phyloP scores from a whole-genome alignment of 2,329 filamentous ascomycete genomes.

The Paracamarosporium sp. region DNA sequence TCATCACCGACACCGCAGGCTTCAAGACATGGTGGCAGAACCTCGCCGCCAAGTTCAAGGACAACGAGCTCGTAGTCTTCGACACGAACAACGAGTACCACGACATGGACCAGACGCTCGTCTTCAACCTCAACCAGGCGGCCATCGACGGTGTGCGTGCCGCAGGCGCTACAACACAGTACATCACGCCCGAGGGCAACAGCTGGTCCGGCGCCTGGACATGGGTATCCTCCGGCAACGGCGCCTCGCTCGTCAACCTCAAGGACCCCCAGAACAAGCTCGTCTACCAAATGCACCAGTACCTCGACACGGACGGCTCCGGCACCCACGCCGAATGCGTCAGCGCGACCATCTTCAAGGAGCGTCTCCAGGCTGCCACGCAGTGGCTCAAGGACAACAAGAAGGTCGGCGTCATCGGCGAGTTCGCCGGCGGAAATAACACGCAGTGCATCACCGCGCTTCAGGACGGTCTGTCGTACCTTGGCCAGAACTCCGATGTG shows the following conservation, averaged over 20 bases:
- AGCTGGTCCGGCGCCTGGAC: constrained; percentile 55
- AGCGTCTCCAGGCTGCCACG: constrained; percentile 60
- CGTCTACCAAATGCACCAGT: constrained; percentile 69
- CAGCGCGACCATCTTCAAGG: constrained; percentile 59
- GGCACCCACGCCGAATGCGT: constrained; percentile 61
- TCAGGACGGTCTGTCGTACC: constrained; percentile 56
- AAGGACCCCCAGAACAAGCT: constrained; percentile 62
- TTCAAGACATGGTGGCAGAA: constrained; percentile 55
- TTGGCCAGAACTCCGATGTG: constrained; percentile 58
- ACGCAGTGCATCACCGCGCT: constrained; percentile 57
- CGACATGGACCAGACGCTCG: constrained; percentile 52
- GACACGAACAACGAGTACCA: constrained; percentile 58
- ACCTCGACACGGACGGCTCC: constrained; percentile 63
- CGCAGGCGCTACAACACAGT: constrained; percentile 56
- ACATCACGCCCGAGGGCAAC: constrained; percentile 67
- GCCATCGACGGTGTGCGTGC: constrained; percentile 55
- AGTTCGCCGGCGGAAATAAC: constrained; percentile 63
- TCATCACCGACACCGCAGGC: constrained; percentile 51
- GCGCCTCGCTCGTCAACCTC: constrained; percentile 53
- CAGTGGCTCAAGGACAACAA: constrained; percentile 61
- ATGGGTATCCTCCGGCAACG: constrained; percentile 58
- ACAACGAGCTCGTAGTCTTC: constrained; percentile 53
- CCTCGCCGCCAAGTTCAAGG: constrained; percentile 47
- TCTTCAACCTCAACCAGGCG: constrained; percentile 56
- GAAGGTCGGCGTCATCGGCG: constrained; percentile 61